A percentile compares a stretch with the other conserved stretches of the same genome.
Conservation (phyloP, 1,284 basidiomycete species). For the Rhodotorula mucilaginosa region DNA sequence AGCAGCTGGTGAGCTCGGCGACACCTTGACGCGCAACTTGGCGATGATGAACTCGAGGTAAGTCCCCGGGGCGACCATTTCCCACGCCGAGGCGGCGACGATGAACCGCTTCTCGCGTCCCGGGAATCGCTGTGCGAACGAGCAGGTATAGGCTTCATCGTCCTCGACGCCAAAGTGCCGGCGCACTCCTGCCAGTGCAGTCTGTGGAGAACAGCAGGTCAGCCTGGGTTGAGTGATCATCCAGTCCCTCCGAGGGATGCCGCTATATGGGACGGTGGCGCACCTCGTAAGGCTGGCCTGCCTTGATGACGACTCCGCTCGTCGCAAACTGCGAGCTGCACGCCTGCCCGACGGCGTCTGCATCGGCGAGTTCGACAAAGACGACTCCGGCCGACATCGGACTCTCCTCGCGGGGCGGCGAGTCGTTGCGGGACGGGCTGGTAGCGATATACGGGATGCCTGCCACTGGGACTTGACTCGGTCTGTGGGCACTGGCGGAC, state of each 20-base stretch:
- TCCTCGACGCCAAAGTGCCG: neutral
- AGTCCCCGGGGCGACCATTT: neutral
- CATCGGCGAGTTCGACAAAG: neutral
- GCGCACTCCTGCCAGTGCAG: neutral
- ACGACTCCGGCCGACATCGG: neutral
- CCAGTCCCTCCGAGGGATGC: rapidly evolving
- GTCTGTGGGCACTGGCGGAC: too few relatives aligned
- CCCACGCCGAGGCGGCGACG: constrained; percentile 5
- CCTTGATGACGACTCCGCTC: neutral
- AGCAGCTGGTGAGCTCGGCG: neutral
- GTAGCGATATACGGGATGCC: too few relatives aligned
- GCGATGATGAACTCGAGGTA: constrained; percentile 5
- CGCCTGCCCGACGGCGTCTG: neutral
- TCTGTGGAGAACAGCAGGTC: neutral
- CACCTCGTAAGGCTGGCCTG: constrained; percentile 11
- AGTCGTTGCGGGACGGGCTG: too few relatives aligned
- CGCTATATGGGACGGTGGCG: neutral
- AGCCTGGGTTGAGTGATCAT: constrained; percentile 1
- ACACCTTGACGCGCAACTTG: neutral
- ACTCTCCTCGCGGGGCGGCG: too few relatives aligned
- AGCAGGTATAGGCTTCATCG: neutral
- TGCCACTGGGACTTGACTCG: too few relatives aligned
- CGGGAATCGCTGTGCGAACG: neutral
- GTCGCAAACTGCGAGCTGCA: neutral
- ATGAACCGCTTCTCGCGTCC: neutral